phyloP scores from a whole-genome alignment of 2,329 filamentous ascomycete species.

The Pleomassaria siparia region DNA sequence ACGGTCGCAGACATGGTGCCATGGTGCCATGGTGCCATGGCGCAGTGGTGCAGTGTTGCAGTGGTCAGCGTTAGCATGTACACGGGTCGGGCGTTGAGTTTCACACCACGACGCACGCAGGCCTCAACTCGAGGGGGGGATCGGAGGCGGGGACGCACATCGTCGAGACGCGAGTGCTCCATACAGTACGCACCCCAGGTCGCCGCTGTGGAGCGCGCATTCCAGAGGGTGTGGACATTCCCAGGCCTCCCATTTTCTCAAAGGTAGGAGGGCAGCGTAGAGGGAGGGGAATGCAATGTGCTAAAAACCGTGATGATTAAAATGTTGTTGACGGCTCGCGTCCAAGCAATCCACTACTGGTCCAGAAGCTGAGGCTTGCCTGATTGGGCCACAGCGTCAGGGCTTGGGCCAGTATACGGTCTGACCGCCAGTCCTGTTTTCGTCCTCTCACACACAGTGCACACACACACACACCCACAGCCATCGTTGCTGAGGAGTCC shows the following conservation, averaged over 20 bases:
- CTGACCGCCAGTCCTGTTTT: not conserved
- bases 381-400: not conserved
- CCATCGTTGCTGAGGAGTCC: not conserved
- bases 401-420: not conserved
- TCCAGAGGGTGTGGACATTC: too few relatives aligned
- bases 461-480: too few relatives aligned
- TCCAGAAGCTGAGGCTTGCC: not conserved
- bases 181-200: too few relatives aligned
- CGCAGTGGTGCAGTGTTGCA: too few relatives aligned
- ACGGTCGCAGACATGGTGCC: slow-evolving; percentile 9
- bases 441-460: too few relatives aligned
- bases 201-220: too few relatives aligned
- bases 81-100: slow-evolving; percentile 11
- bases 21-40: too few relatives aligned
- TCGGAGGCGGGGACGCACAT: not conserved
- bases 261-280: too few relatives aligned
- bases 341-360: too few relatives aligned
- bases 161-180: not conserved
- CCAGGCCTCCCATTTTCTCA: too few relatives aligned
- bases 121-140: slow-evolving; percentile 4
- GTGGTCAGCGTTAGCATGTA: slow-evolving; percentile 12
- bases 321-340: not conserved
- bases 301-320: too few relatives aligned
- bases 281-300: too few relatives aligned
- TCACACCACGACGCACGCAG: slow-evolving; percentile 13